Evolutionary conservation across 164 flowering plant species (phyloP).

Genomic region (Vitis labrusca): DNA sequence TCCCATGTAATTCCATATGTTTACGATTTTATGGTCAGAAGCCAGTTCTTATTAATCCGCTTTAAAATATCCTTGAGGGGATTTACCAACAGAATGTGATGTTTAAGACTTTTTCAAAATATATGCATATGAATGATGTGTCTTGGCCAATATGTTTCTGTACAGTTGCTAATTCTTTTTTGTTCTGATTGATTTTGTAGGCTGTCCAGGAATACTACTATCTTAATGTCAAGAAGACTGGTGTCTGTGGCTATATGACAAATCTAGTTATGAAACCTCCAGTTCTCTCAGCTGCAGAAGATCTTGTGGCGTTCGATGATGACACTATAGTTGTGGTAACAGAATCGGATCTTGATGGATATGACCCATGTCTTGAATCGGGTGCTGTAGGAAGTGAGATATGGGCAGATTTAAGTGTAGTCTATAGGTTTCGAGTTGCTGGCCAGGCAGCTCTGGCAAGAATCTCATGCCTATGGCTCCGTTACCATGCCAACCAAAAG

Average conservation of each 20-base stretch:
- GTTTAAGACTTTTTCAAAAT: no score
- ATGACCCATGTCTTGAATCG: slow-evolving; percentile 20
- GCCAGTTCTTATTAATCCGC: no score
- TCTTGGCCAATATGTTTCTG: no score
- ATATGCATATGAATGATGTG: no score
- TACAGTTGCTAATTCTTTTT: no score
- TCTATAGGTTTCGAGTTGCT: slow-evolving; percentile 56
- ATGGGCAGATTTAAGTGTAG: slow-evolving; percentile 62
- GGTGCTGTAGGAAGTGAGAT: slow-evolving; percentile 36
- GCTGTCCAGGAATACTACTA: slow-evolving; percentile 72
- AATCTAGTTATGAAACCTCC: slow-evolving; percentile 16
- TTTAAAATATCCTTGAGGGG: no score
- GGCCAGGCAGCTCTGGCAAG: slow-evolving; percentile 54
- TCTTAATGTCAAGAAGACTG: slow-evolving; percentile 30
- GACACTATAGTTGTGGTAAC: slow-evolving; percentile 72
- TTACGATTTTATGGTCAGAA: no score
- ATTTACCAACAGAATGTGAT: no score
- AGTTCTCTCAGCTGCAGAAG: slow-evolving; percentile 11
- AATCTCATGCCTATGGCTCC: no score
- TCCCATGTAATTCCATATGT: no score
- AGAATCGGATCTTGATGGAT: slow-evolving; percentile 75
- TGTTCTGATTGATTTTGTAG: slow-evolving; percentile 30
- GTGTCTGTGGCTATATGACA: slow-evolving; percentile 1
- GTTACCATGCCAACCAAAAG: slow-evolving; percentile 14
- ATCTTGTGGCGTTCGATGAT: slow-evolving; percentile 61